Evolutionary conservation across 2,329 filamentous ascomycete species (phyloP).

Genomic region (Aureobasidium sp.): DNA sequence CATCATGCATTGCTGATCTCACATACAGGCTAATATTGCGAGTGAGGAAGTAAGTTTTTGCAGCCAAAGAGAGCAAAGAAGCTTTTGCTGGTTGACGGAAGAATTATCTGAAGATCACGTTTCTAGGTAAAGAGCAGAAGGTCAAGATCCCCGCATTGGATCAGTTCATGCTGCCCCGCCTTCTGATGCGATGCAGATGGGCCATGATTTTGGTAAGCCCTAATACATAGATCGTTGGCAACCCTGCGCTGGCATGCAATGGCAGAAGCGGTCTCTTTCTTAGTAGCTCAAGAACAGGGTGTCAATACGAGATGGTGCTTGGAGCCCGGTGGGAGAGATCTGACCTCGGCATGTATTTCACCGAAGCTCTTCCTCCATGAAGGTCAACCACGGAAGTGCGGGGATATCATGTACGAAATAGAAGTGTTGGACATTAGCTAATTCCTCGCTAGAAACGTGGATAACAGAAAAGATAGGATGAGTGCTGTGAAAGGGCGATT

Average conservation of each 20-base stretch:
- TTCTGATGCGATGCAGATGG: background rate
- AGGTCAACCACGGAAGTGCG: background rate
- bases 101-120: constrained; percentile 1
- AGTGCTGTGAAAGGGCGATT: background rate
- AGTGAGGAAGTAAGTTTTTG: background rate
- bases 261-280: background rate
- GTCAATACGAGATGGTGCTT: background rate
- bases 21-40: background rate
- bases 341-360: background rate
- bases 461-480: background rate
- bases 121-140: background rate
- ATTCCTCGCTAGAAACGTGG: background rate
- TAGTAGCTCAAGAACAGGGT: too few relatives aligned
- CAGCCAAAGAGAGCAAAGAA: background rate
- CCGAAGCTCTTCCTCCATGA: background rate
- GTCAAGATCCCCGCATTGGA: constrained; percentile 1
- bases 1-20: constrained; percentile 8
- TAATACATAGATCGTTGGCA: background rate
- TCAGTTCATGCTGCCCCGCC: constrained; percentile 1
- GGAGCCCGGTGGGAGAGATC: background rate
- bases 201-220: background rate
- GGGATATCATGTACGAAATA: background rate
- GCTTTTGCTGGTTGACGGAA: constrained; percentile 2
- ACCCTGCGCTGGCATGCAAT: background rate
- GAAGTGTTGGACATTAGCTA: background rate